Percentiles rank a stretch among this genome's conserved stretches.
These are phyloP conservation scores for Penicillium sp. DNA, from an alignment of 2,329 filamentous ascomycete species.

Conservation along the genomic window DNA sequence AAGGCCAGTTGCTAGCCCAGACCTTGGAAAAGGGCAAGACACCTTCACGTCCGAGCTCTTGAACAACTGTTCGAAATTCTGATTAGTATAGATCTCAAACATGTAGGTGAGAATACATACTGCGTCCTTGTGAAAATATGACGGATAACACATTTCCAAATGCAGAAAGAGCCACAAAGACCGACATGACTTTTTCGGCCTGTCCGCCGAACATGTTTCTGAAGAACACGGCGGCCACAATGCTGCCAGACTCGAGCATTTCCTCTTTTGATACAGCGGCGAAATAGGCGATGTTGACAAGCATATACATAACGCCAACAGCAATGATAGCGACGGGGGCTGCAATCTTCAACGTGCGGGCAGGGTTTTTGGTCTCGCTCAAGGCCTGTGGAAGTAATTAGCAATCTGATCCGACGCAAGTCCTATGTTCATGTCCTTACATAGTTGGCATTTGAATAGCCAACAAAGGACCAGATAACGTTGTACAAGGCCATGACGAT, in stretches of 20 bases:
- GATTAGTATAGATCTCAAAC: not conserved
- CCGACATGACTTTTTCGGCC: constrained; percentile 51
- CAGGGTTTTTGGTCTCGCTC: constrained; percentile 50
- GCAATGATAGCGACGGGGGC: constrained; percentile 48
- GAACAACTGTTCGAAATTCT: constrained; percentile 25
- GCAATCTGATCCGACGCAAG: not conserved
- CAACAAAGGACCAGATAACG: constrained; percentile 54
- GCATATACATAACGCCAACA: constrained; percentile 49
- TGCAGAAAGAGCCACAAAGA: constrained; percentile 52
- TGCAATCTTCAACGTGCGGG: constrained; percentile 51
- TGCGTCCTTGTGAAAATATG: constrained; percentile 42
- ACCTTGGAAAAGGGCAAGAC: constrained; percentile 57
- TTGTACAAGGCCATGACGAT: constrained; percentile 54
- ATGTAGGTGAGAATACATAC: constrained; percentile 18
- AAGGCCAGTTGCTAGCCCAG: constrained; percentile 62
- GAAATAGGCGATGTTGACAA: constrained; percentile 53
- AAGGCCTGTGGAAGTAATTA: constrained; percentile 32
- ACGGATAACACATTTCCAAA: constrained; percentile 56
- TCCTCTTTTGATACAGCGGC: constrained; percentile 50
- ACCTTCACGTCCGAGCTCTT: constrained; percentile 61
- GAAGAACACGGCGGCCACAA: constrained; percentile 52
- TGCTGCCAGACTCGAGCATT: constrained; percentile 46
- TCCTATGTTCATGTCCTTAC: constrained; percentile 26
- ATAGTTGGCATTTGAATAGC: constrained; percentile 57
- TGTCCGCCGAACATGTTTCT: constrained; percentile 51